These are phyloP conservation scores for Theileria annulata DNA, from an alignment of 169 alveolate species.

Conservation along the genomic window DNA sequence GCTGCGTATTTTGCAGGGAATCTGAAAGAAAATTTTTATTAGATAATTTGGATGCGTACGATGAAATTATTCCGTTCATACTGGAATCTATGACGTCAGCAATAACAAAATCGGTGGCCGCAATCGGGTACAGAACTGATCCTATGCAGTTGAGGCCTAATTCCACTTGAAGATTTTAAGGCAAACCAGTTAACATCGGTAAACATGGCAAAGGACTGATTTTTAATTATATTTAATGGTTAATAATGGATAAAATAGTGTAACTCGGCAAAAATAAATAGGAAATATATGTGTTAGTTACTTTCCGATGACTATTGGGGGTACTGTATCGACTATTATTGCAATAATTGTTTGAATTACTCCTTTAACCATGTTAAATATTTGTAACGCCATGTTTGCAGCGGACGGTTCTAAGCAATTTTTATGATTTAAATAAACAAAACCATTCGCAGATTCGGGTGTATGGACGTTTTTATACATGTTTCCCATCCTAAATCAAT, in stretches of 20 bases:
- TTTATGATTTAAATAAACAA: not conserved
- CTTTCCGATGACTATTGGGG: conserved; percentile 80
- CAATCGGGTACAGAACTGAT: conserved; percentile 80
- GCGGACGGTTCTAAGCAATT: conserved; percentile 71
- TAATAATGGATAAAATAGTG: not conserved
- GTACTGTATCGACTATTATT: conserved; percentile 78
- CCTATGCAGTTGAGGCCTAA: conserved; percentile 79
- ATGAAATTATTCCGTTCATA: conserved; percentile 80
- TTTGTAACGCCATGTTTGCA: conserved; percentile 73
- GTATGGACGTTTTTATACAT: conserved; percentile 54
- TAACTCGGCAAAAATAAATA: conserved; percentile 35
- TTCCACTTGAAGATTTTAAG: not conserved
- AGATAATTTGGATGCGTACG: conserved; percentile 21
- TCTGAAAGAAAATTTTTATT: conserved; percentile 23
- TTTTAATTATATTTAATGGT: not conserved
- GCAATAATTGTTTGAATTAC: conserved; percentile 77
- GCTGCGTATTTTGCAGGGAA: conserved; percentile 83
- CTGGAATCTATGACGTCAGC: conserved; percentile 83
- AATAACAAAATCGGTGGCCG: conserved; percentile 79
- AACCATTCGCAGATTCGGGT: conserved; percentile 69
- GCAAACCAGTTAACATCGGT: conserved; percentile 83
- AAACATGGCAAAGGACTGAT: conserved; percentile 83
- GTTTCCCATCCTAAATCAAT: conserved; percentile 65
- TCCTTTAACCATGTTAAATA: conserved; percentile 78
- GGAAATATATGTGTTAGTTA: conserved; percentile 27